Percentiles rank a stretch among this genome's conserved stretches.
Conservation (phyloP, 1,284 basidiomycete genomes). For the Apiotrichum domesticum region DNA sequence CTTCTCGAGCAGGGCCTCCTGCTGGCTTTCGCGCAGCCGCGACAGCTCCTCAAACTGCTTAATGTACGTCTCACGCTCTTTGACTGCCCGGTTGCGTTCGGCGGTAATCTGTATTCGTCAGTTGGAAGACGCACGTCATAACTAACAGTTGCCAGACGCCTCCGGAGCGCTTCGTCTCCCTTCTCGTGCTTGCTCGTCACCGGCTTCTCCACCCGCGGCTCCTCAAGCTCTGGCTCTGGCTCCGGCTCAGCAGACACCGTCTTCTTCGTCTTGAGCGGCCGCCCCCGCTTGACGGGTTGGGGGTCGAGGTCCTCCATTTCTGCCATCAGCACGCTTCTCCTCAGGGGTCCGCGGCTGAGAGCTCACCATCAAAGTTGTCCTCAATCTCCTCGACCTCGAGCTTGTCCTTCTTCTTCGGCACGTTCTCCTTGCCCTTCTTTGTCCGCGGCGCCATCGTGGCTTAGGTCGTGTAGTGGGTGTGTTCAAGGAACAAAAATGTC, state of each 20-base stretch:
- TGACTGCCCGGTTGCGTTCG: constrained; percentile 26
- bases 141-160: constrained; percentile 18
- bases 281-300: constrained; percentile 1
- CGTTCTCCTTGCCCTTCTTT: constrained; percentile 17
- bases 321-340: neutral
- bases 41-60: constrained; percentile 45
- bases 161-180: neutral
- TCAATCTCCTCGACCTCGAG: neutral
- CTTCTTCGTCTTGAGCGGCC: neutral
- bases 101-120: constrained; percentile 21
- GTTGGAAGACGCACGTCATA: neutral
- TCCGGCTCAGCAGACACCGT: neutral
- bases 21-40: constrained; percentile 24
- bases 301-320: neutral
- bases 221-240: too few species aligned
- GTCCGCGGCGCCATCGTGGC: constrained; percentile 1
- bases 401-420: neutral
- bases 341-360: too few species aligned
- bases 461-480: too few species aligned
- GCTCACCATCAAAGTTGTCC: constrained; percentile 10
- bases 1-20: constrained; percentile 33
- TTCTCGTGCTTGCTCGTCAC: too few species aligned
- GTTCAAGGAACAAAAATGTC: too few species aligned
- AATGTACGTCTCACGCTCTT: constrained; percentile 35
- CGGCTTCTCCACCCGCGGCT: too few species aligned